phyloP scores from a whole-genome alignment of 2,329 filamentous ascomycete species.

The Trichoderma citrinoviride region DNA sequence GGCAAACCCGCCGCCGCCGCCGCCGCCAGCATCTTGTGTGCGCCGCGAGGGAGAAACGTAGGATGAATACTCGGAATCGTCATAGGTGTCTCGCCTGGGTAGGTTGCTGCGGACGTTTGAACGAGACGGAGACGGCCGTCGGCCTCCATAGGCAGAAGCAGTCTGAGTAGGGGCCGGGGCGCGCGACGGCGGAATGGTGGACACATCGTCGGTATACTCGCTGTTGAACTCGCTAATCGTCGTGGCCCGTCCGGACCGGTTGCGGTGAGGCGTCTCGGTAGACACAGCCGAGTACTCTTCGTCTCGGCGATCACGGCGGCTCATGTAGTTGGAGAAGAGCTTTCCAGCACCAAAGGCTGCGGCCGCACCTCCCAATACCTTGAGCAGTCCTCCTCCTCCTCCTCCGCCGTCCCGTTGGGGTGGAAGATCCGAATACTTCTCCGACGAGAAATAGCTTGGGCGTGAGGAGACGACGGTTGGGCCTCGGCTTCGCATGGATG shows the following conservation, averaged over 20 bases:
- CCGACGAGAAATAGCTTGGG: conserved; percentile 60
- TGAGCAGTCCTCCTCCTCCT: conserved; percentile 48
- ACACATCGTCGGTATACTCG: conserved; percentile 45
- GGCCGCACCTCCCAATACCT: conserved; percentile 58
- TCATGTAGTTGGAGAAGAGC: conserved; percentile 58
- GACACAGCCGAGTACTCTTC: conserved; percentile 63
- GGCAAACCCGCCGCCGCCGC: conserved; percentile 50
- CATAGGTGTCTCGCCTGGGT: conserved; percentile 42
- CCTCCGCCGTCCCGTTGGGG: conserved; percentile 44
- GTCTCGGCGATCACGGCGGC: conserved; percentile 51
- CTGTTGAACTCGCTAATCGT: conserved; percentile 51
- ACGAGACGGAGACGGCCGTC: conserved; percentile 48
- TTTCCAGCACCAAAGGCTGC: conserved; percentile 62
- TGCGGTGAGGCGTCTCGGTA: conserved; percentile 57
- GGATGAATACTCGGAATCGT: conserved; percentile 58
- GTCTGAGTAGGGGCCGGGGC: conserved; percentile 45
- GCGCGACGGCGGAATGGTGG: conserved; percentile 48
- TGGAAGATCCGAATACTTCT: conserved; percentile 59
- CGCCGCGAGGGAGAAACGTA: conserved; percentile 63
- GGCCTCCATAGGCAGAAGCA: conserved; percentile 44
- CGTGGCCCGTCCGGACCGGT: conserved; percentile 39
- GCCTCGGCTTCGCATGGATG: conserved; percentile 38
- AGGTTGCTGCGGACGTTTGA: conserved; percentile 41
- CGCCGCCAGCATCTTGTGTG: conserved; percentile 40
- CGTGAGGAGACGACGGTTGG: conserved; percentile 54